Percentiles rank a stretch among this genome's conserved stretches.
Evolutionary conservation across 352 stramenopile species (phyloP).

Genomic region (Peronospora destructor): DNA sequence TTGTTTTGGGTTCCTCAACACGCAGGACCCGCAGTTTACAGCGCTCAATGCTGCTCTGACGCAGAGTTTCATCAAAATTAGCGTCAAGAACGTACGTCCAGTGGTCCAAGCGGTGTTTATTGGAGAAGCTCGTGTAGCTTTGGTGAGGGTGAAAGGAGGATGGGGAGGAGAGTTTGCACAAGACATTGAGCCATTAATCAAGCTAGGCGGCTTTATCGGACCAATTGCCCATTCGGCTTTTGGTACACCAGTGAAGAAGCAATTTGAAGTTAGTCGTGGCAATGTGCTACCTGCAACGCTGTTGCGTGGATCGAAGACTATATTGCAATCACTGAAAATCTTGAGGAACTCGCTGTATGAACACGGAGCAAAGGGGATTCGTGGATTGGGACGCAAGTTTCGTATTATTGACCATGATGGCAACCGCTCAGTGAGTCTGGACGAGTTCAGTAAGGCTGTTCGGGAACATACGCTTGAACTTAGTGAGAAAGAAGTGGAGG

Average conservation of each 20-base stretch:
- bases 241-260: conserved; percentile 42
- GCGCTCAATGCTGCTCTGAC: conserved; percentile 48
- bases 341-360: conserved; percentile 70
- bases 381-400: conserved; percentile 75
- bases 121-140: conserved; percentile 65
- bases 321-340: conserved; percentile 53
- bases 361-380: conserved; percentile 69
- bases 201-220: conserved; percentile 59
- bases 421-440: conserved; percentile 61
- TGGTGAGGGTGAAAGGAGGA: conserved; percentile 62
- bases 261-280: conserved; percentile 52
- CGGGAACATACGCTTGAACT: conserved; percentile 57
- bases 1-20: conserved; percentile 72
- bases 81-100: conserved; percentile 70
- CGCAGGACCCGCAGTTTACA: conserved; percentile 54
- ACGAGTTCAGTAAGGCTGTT: conserved; percentile 77
- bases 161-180: conserved; percentile 65
- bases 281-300: conserved; percentile 65
- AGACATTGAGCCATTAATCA: conserved; percentile 49
- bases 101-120: conserved; percentile 76
- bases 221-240: conserved; percentile 36
- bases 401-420: conserved; percentile 87
- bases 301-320: conserved; percentile 45
- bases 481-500: conserved; percentile 42
- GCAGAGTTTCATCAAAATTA: conserved; percentile 80